These are phyloP conservation scores for Rutstroemia sydowiana DNA, from an alignment of 2,329 filamentous ascomycete species.

Conservation along the genomic window DNA sequence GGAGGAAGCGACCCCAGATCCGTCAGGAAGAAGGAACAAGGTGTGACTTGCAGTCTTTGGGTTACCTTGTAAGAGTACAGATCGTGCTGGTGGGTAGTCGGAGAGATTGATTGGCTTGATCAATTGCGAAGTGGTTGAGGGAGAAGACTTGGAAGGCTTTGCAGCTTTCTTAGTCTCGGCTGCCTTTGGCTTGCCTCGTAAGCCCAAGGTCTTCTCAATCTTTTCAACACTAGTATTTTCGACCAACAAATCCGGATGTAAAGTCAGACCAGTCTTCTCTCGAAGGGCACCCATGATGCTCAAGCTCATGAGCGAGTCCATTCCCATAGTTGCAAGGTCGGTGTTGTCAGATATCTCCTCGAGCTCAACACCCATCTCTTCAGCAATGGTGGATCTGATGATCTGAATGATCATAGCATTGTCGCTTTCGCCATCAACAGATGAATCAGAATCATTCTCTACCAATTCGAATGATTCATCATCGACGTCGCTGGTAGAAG, in stretches of 20 bases:
- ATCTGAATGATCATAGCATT: conserved; percentile 7
- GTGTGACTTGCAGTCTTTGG: conserved; percentile 37
- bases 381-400: conserved; percentile 16
- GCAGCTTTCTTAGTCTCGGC: conserved; percentile 1
- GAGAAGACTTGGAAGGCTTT: background rate
- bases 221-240: conserved; percentile 20
- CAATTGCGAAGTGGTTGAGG: background rate
- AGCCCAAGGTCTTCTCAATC: conserved; percentile 17
- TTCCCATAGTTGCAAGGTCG: conserved; percentile 9
- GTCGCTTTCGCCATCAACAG: background rate
- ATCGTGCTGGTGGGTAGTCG: conserved; percentile 19
- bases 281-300: conserved; percentile 6
- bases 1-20: conserved; percentile 34
- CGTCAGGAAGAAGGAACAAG: conserved; percentile 41
- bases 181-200: conserved; percentile 10
- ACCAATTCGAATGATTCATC: conserved; percentile 2
- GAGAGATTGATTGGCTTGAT: conserved; percentile 1
- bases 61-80: conserved; percentile 40
- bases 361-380: conserved; percentile 9
- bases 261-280: conserved; percentile 20
- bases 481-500: background rate
- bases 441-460: background rate
- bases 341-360: conserved; percentile 10
- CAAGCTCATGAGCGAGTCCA: conserved; percentile 11
- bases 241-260: conserved; percentile 33